Conservation (phyloP, 2,329 filamentous ascomycete genomes). For the Neofusicoccum parvum region DNA sequence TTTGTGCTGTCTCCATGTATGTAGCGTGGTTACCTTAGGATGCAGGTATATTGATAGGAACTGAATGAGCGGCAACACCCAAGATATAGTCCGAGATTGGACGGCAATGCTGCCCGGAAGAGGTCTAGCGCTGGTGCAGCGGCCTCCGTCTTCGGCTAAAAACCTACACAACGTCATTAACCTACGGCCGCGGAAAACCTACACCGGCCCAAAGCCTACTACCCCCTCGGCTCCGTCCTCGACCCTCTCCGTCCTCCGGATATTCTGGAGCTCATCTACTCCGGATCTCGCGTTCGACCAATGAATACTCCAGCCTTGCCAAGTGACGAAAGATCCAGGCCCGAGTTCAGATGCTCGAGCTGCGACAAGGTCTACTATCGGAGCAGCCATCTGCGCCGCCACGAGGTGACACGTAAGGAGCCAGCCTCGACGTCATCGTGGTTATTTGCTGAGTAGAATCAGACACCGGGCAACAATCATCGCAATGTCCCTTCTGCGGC, state of each 20-base stretch:
- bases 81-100: no score
- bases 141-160: neutral
- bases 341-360: neutral
- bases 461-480: neutral
- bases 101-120: neutral
- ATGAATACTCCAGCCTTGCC: neutral
- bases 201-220: neutral
- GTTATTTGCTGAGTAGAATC: neutral
- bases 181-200: neutral
- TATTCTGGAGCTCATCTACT: no score
- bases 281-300: no score
- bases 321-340: neutral
- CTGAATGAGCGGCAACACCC: no score
- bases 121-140: neutral
- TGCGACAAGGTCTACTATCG: neutral
- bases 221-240: no score
- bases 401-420: constrained; percentile 1
- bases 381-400: constrained; percentile 2
- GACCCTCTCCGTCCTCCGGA: no score
- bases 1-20: neutral
- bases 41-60: no score
- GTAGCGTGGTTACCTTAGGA: no score
- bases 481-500: neutral
- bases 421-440: neutral
- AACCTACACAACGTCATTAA: neutral